Conservation (phyloP, 2,329 filamentous ascomycete genomes). For the Penicillium olsonii region DNA sequence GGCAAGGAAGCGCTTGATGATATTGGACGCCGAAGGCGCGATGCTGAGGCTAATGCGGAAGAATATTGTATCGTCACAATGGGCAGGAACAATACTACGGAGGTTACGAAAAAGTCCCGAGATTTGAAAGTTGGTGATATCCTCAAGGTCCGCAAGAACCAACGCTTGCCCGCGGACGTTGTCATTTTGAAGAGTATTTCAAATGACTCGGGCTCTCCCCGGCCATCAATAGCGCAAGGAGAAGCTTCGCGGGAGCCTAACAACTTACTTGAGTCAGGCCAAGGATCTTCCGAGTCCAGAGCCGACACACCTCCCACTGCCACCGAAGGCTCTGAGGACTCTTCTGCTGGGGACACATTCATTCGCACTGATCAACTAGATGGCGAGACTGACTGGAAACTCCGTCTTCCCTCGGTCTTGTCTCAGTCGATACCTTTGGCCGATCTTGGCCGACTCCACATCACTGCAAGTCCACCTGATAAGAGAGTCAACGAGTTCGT, state of each 20-base stretch:
- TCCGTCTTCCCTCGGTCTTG: slow-evolving; percentile 81
- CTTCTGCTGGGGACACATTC: slow-evolving; percentile 76
- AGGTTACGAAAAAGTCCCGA: slow-evolving; percentile 77
- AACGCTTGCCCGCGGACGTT: slow-evolving; percentile 91
- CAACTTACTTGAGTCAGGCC: slow-evolving; percentile 28
- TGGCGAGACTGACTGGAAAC: slow-evolving; percentile 98
- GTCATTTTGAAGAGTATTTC: slow-evolving; percentile 82
- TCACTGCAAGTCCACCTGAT: slow-evolving; percentile 87
- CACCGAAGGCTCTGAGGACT: slow-evolving; percentile 31
- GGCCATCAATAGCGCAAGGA: slow-evolving; percentile 22
- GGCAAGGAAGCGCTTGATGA: slow-evolving; percentile 97
- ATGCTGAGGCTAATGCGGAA: slow-evolving; percentile 93
- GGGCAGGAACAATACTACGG: slow-evolving; percentile 57
- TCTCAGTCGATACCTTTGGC: slow-evolving; percentile 75
- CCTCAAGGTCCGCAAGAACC: slow-evolving; percentile 87
- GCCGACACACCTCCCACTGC: slow-evolving; percentile 14
- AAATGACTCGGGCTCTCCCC: slow-evolving; percentile 50
- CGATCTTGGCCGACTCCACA: slow-evolving; percentile 66
- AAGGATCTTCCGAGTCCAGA: slow-evolving; percentile 20
- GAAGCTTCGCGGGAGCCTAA: slow-evolving; percentile 13
- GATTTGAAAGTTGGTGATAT: slow-evolving; percentile 94
- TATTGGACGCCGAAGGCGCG: slow-evolving; percentile 78
- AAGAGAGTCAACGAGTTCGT: slow-evolving; percentile 93
- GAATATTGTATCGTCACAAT: slow-evolving; percentile 78
- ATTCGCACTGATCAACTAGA: slow-evolving; percentile 97